phyloP scores from a whole-genome alignment of 495 filamentous ascomycete species.

The Chlorociboria aeruginascens region DNA sequence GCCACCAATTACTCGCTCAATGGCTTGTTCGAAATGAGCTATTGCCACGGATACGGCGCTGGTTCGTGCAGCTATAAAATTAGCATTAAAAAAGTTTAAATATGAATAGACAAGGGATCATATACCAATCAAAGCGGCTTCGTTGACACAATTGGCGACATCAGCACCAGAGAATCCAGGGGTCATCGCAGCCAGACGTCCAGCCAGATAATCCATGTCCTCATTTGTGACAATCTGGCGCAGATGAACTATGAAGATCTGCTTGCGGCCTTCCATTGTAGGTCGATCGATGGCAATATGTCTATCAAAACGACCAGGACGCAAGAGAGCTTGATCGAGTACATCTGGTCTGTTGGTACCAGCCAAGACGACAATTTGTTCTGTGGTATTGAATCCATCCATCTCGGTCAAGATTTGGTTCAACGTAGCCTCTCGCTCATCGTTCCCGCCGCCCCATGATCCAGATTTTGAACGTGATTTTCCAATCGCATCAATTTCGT shows the following conservation, averaged over 20 bases:
- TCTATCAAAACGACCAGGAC: constrained; percentile 90
- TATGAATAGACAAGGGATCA: not conserved
- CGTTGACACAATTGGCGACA: constrained; percentile 96
- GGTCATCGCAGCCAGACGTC: constrained; percentile 79
- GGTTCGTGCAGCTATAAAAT: constrained; percentile 61
- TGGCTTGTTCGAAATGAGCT: constrained; percentile 90
- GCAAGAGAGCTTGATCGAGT: constrained; percentile 89
- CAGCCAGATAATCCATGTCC: constrained; percentile 75
- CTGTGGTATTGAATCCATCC: constrained; percentile 97
- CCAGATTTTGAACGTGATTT: constrained; percentile 60
- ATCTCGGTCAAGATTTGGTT: constrained; percentile 99
- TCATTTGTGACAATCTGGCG: constrained; percentile 86
- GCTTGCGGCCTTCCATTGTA: constrained; percentile 92
- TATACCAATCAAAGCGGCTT: constrained; percentile 89
- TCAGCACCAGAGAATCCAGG: constrained; percentile 95
- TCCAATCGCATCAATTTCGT: constrained; percentile 97
- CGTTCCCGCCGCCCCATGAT: constrained; percentile 76
- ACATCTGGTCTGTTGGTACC: constrained; percentile 94
- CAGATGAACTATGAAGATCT: constrained; percentile 90
- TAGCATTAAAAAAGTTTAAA: constrained; percentile 22
- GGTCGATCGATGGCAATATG: constrained; percentile 89
- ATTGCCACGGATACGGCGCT: constrained; percentile 69
- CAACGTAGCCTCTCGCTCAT: constrained; percentile 90
- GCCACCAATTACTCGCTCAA: constrained; percentile 92
- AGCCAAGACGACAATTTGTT: constrained; percentile 95